Evolutionary conservation across 1,139 yeast genomes (phyloP), one percentile per base, ranked within the genome.

Genomic region (Zygosaccharomyces sapae): DNA sequence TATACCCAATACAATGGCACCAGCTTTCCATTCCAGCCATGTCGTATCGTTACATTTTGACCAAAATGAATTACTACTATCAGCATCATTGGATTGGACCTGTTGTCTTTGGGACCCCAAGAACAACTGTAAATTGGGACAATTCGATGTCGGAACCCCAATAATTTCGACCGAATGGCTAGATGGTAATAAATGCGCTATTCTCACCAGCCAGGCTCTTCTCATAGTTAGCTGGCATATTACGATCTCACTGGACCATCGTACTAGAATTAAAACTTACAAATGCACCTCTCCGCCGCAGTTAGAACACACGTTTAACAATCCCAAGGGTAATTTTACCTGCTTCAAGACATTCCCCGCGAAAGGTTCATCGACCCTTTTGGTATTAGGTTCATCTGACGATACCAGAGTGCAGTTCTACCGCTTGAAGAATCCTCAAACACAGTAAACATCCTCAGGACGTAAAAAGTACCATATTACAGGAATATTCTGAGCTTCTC

Each of bases 41-140:
- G 50, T 46, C 27, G 33, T 41, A 13, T 41, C 49, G 2, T 36
- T 46, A 27, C 16, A 38, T 8, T 43, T 39, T 31, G 40, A 43
- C 42, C 27, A 16, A 22, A 36, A 54, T 2, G 59, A 55, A 2
- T 40, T 55, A 30, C 42, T 60, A 29, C 27, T 57, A 16, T 56
- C 62, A 2, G 47, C 55, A 20, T 52, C 59, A 4, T 34, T 58
- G 20, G 65, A 60, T 39, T 59, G 63, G 61, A 53, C 51, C 8
- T 51, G 57, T 41, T 44, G 45, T n/a, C 36, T 60, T 18, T 60
- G 62, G 63, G 63, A 60, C 40, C 54, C 52, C 0, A 31, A 41
- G 7, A 46, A 46, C 34, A 52, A 51, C 41, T 24, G 29, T 4
- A 38, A 41, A 30, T 22, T 59, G 34, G 54, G 45, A n/a, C 25